These are phyloP conservation scores for Ustanciosporium gigantosporum DNA, from an alignment of 1,284 basidiomycete genomes.

Conservation along the genomic window DNA sequence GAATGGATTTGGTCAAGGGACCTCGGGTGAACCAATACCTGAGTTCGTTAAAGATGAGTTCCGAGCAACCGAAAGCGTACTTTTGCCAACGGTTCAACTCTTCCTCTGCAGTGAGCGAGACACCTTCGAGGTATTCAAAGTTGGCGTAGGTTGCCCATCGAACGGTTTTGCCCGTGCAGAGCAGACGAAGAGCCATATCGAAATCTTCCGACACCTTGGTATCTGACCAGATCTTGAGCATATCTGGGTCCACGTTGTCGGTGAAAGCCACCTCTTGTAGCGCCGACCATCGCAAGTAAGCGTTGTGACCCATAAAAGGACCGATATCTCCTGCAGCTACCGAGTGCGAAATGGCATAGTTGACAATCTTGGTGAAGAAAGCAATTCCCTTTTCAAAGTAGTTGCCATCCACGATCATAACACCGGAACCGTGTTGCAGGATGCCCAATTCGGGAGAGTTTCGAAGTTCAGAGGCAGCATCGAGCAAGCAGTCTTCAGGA, in stretches of 20 bases:
- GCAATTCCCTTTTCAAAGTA: conserved; percentile 85
- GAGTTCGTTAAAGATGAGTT: conserved; percentile 60
- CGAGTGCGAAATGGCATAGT: conserved; percentile 62
- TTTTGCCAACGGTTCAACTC: conserved; percentile 85
- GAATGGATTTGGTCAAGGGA: conserved; percentile 76
- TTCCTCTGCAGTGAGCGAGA: conserved; percentile 74
- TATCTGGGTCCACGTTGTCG: conserved; percentile 70
- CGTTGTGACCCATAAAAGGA: conserved; percentile 85
- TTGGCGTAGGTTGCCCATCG: conserved; percentile 82
- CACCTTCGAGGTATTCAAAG: conserved; percentile 81
- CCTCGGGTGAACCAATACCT: conserved; percentile 73
- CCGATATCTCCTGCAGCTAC: conserved; percentile 62
- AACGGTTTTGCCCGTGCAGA: conserved; percentile 68
- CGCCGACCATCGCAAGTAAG: conserved; percentile 81
- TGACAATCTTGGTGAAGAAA: conserved; percentile 66
- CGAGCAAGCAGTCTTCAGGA: conserved; percentile 80
- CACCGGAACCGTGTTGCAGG: conserved; percentile 77
- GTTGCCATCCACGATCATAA: conserved; percentile 81
- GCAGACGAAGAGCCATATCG: conserved; percentile 69
- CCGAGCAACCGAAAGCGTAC: conserved; percentile 73
- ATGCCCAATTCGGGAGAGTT: conserved; percentile 77
- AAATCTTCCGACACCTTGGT: conserved; percentile 82
- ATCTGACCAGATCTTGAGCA: conserved; percentile 79
- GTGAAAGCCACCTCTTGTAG: conserved; percentile 77
- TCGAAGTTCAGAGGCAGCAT: conserved; percentile 77